phyloP scores from a whole-genome alignment of 257 asterid genomes.

The Nicotiana benthamiana region DNA sequence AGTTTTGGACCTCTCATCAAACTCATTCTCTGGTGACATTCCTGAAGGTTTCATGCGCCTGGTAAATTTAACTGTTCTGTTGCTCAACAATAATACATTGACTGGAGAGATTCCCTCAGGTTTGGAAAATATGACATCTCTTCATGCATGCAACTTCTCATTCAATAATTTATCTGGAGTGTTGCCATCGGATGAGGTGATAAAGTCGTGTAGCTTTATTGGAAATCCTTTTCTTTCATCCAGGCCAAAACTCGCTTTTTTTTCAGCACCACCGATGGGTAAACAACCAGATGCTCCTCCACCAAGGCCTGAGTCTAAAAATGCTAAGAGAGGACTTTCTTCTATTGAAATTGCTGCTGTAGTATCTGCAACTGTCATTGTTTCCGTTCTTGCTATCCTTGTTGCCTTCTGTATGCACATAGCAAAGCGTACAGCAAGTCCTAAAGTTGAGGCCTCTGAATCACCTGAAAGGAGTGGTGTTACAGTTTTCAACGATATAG shows the following conservation, averaged over 20 bases:
- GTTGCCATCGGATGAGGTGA: constrained; percentile 34
- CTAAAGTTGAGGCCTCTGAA: constrained; percentile 53
- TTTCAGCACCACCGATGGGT: constrained; percentile 35
- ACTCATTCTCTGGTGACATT: constrained; percentile 55
- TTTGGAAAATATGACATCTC: constrained; percentile 37
- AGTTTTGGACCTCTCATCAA: constrained; percentile 69
- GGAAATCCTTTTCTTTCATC: constrained; percentile 53
- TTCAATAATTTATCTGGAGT: constrained; percentile 75
- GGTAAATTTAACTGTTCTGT: constrained; percentile 48
- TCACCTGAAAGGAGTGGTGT: constrained; percentile 53
- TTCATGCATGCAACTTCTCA: constrained; percentile 49
- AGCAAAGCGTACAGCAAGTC: constrained; percentile 52
- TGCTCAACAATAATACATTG: constrained; percentile 56
- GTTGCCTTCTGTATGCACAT: constrained; percentile 54
- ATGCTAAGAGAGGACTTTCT: constrained; percentile 26
- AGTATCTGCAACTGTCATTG: constrained; percentile 58
- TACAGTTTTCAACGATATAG: constrained; percentile 58
- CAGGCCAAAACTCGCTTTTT: constrained; percentile 34
- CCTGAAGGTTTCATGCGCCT: constrained; percentile 48
- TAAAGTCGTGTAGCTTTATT: constrained; percentile 48
- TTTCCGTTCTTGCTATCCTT: constrained; percentile 57
- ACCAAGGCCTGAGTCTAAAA: constrained; percentile 17
- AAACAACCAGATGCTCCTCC: constrained; percentile 42
- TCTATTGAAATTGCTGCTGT: constrained; percentile 68
- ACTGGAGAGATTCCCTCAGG: constrained; percentile 62